Evolutionary conservation across 176 grass and related monocot species (phyloP), one percentile per base, ranked within the genome.

Genomic region (Phragmites australis): DNA sequence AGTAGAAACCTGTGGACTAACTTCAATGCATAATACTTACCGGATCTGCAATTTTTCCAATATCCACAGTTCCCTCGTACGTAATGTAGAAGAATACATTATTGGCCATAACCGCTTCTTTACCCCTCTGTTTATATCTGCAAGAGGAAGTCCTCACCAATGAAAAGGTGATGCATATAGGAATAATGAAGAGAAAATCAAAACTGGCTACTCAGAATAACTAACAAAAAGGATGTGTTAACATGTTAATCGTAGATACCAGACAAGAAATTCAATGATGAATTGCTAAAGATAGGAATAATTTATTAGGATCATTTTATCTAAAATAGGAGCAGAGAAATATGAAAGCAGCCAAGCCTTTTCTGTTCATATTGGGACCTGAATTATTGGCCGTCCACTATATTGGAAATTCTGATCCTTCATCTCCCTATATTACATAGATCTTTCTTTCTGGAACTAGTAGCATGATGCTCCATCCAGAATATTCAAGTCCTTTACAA

Each of bases 21-120:
- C 65, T 26, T 56, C 55, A 65, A 22, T 78, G 31, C 72, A 77
- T 65, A 70, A 75, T 56, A 82, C 88, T 94, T 91, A 98, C 96
- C 74, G 92, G 90, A 80, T 98, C 90, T 68, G 82, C 57, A 81
- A 94, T 98, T 86, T 94, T 98, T 80, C 94, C 96, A 81, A 98
- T 89, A 65, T 98, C 90, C 86, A 98, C 88, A 59, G 92, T 94
- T 80, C 96, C 96, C 79, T 98, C 96, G 52, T 98, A 98, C 75
- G 96, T 98, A 80, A 98, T 98, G 66, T 98, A 98, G 75, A 98
- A 98, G 78, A 98, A 98, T 54, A 98, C 92, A 89, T 98, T 98
- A 66, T 98, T 94, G 78, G 92, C 92, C 41, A 68, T 40, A 64
- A 93, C 72, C 0, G 96, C 92, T 81, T 94, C 90, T 87, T 98